phyloP scores from a whole-genome alignment of 495 filamentous ascomycete species.

The Talaromyces thailandensis region DNA sequence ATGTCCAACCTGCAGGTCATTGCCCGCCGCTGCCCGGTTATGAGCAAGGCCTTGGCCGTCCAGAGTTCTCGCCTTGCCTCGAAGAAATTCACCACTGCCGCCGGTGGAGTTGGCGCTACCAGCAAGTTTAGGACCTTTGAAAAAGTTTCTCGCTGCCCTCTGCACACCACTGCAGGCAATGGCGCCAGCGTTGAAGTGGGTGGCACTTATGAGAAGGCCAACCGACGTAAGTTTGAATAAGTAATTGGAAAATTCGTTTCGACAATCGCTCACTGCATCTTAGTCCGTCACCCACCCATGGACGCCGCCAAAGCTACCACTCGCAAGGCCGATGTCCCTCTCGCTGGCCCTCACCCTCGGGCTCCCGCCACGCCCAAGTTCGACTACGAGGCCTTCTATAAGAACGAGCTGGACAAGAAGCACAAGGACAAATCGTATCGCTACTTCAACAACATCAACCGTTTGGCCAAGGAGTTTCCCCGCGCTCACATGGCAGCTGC shows the following conservation, averaged over 20 bases:
- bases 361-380: slow-evolving; percentile 51
- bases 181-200: slow-evolving; percentile 64
- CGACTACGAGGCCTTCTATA: slow-evolving; percentile 87
- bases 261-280: not conserved
- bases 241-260: not conserved
- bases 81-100: slow-evolving; percentile 36
- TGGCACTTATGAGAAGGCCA: slow-evolving; percentile 47
- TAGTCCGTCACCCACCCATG: slow-evolving; percentile 12
- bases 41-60: slow-evolving; percentile 93
- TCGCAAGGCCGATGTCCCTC: slow-evolving; percentile 11
- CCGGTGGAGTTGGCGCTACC: slow-evolving; percentile 22
- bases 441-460: slow-evolving; percentile 99
- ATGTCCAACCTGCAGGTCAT: slow-evolving; percentile 96
- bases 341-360: slow-evolving; percentile 29
- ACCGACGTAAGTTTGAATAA: slow-evolving; percentile 41
- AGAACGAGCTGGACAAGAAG: slow-evolving; percentile 87
- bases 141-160: slow-evolving; percentile 31
- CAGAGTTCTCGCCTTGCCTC: slow-evolving; percentile 58
- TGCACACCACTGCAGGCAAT: slow-evolving; percentile 70
- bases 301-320: slow-evolving; percentile 2
- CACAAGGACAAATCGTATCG: slow-evolving; percentile 99
- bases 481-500: slow-evolving; percentile 79
- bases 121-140: slow-evolving; percentile 30
- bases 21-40: slow-evolving; percentile 91
- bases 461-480: slow-evolving; percentile 91